Percentiles rank a stretch among this genome's conserved stretches.
Conservation (phyloP, 345 rosid species). For the Rubroshorea leprosula region DNA sequence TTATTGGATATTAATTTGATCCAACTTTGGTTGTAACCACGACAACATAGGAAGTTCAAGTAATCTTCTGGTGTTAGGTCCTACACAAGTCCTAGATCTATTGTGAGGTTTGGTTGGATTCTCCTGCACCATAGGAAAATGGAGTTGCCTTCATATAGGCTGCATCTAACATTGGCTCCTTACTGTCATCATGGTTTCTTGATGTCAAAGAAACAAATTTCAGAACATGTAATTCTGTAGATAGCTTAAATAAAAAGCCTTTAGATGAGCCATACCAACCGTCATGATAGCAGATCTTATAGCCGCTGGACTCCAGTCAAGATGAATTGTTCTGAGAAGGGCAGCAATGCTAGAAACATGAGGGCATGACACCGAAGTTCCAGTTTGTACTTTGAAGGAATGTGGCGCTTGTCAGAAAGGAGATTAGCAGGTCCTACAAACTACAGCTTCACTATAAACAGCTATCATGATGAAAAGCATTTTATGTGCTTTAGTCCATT, state of each 20-base stretch:
- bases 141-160: conserved; percentile 42
- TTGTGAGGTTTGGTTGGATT: conserved; percentile 50
- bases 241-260: too few relatives aligned
- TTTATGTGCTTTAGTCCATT: too few relatives aligned
- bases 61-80: conserved; percentile 55
- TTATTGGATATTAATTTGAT: conserved; percentile 2
- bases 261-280: background rate
- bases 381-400: conserved; percentile 39
- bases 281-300: conserved; percentile 77
- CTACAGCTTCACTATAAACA: too few relatives aligned
- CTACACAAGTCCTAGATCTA: conserved; percentile 77
- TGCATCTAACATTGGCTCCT: conserved; percentile 34
- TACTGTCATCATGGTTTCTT: conserved; percentile 36
- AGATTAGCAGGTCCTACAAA: too few relatives aligned
- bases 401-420: conserved; percentile 39
- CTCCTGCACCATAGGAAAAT: conserved; percentile 62
- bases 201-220: conserved; percentile 18
- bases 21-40: background rate
- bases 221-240: too few relatives aligned
- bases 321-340: conserved; percentile 68
- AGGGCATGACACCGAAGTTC: conserved; percentile 95
- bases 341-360: conserved; percentile 75
- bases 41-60: conserved; percentile 45
- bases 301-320: conserved; percentile 79
- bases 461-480: too few relatives aligned